Evolutionary conservation across 1,139 yeast genomes (phyloP).

Genomic region (Nakaseomyces nivariensis): DNA sequence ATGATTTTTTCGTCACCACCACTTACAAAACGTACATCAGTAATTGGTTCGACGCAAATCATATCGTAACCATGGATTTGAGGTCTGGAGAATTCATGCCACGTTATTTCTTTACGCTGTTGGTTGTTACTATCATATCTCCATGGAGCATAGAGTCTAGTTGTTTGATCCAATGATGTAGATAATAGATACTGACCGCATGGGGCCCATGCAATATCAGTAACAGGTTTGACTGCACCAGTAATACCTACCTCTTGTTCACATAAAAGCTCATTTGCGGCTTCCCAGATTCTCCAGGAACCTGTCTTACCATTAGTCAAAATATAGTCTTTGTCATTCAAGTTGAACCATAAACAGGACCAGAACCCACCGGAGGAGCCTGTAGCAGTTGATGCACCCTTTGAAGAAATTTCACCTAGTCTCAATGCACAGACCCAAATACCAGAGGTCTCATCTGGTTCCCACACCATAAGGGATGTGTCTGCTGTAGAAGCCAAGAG

Average conservation of each 20-base stretch:
- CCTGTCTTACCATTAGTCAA: constrained; percentile 88
- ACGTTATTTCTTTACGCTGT: constrained; percentile 32
- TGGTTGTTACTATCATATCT: constrained; percentile 26
- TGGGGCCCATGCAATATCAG: constrained; percentile 73
- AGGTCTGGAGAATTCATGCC: constrained; percentile 94
- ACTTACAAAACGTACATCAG: constrained; percentile 61
- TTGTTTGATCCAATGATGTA: constrained; percentile 86
- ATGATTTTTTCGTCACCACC: constrained; percentile 95
- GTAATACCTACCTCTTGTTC: constrained; percentile 53
- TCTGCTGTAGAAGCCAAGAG: constrained; percentile 87
- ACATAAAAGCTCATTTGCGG: constrained; percentile 36
- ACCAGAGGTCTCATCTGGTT: constrained; percentile 76
- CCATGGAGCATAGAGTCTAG: constrained; percentile 72
- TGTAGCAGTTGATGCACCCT: constrained; percentile 97
- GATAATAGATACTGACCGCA: constrained; percentile 60
- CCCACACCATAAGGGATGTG: constrained; percentile 93
- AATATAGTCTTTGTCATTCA: constrained; percentile 40
- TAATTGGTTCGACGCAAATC: constrained; percentile 66
- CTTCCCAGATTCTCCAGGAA: constrained; percentile 74
- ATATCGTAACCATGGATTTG: constrained; percentile 98
- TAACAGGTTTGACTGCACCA: constrained; percentile 67
- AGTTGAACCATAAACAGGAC: constrained; percentile 72
- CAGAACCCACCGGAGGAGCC: constrained; percentile 98
- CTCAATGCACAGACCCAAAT: constrained; percentile 80
- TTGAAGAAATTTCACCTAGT: constrained; percentile 84